A percentile compares a stretch with the other conserved stretches of the same genome.
These are phyloP conservation scores for Bothia castanella DNA, from an alignment of 1,284 basidiomycete species.

Conservation along the genomic window DNA sequence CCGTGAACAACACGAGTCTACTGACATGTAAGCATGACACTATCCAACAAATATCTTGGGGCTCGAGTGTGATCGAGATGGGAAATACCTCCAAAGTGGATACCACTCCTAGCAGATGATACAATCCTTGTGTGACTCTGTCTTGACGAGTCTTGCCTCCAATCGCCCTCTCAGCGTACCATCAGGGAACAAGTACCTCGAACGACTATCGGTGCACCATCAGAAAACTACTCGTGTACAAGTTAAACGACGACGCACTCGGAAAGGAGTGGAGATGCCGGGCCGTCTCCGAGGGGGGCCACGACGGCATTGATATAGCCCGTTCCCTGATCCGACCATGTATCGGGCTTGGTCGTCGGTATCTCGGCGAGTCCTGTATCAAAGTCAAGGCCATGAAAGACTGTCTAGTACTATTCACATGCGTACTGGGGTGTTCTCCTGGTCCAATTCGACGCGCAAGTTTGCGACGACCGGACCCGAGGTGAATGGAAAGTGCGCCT, in stretches of 20 bases:
- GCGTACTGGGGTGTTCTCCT: conserved; percentile 11
- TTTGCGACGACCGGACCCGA: conserved; percentile 15
- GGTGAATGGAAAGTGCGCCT: conserved; percentile 5
- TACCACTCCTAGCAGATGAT: conserved; percentile 17
- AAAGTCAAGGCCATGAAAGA: neutral
- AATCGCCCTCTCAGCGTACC: conserved; percentile 19
- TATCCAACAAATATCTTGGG: too few species aligned
- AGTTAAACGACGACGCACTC: conserved; percentile 9
- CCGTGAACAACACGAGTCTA: too few species aligned
- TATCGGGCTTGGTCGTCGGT: conserved; percentile 12
- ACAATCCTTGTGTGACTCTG: conserved; percentile 8
- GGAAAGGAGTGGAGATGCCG: conserved; percentile 3
- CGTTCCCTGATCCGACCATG: conserved; percentile 20
- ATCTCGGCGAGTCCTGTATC: neutral
- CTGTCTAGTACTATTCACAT: too few species aligned
- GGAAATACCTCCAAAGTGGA: too few species aligned
- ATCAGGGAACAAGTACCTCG: conserved; percentile 18
- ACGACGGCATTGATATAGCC: conserved; percentile 17
- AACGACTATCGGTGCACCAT: conserved; percentile 6
- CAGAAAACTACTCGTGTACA: too few species aligned
- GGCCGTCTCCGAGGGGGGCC: conserved; percentile 4
- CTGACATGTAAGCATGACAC: too few species aligned
- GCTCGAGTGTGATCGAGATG: too few species aligned
- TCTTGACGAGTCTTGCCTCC: too few species aligned
- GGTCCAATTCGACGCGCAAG: conserved; percentile 10